Evolutionary conservation across 2,329 filamentous ascomycete species (phyloP).

Genomic region (Dactylellina cionopaga): DNA sequence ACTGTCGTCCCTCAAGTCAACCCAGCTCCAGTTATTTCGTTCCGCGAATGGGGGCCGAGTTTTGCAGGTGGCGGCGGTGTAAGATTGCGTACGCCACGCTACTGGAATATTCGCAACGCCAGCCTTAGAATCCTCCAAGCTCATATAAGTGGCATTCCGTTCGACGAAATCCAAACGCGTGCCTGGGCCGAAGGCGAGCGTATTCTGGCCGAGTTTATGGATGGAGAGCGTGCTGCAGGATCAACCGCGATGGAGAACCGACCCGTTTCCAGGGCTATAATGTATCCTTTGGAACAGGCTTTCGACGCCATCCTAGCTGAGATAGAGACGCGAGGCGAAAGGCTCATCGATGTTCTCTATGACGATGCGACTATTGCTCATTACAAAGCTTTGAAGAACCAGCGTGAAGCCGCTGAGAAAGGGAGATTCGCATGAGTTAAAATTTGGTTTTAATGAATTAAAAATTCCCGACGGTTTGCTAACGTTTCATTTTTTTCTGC

Average conservation of each 20-base stretch:
- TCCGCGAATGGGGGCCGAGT: slow-evolving; percentile 8
- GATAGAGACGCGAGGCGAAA: slow-evolving; percentile 8
- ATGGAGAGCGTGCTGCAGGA: slow-evolving; percentile 24
- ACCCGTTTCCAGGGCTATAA: slow-evolving; percentile 12
- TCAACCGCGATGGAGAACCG: slow-evolving; percentile 16
- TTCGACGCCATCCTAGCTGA: background rate
- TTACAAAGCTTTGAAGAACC: background rate
- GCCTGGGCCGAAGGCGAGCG: slow-evolving; percentile 19
- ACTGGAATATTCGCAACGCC: background rate
- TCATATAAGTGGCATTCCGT: slow-evolving; percentile 3
- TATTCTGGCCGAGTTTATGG: slow-evolving; percentile 22
- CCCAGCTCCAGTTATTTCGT: background rate
- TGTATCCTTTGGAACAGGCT: slow-evolving; percentile 33
- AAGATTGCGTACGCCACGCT: background rate
- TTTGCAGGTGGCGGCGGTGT: slow-evolving; percentile 1
- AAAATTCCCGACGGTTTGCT: too few relatives aligned
- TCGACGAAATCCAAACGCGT: slow-evolving; percentile 24
- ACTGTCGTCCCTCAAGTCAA: slow-evolving; percentile 6
- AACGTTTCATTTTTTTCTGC: too few relatives aligned
- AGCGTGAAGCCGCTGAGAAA: background rate
- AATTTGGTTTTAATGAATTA: too few relatives aligned
- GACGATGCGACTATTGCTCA: background rate
- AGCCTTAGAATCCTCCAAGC: slow-evolving; percentile 7
- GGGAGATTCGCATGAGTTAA: too few relatives aligned
- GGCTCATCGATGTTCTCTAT: background rate